Evolutionary conservation across 306 rosid genomes (phyloP), one percentile per base, ranked within the genome.

Genomic region (Cucurbita argyrosperma): DNA sequence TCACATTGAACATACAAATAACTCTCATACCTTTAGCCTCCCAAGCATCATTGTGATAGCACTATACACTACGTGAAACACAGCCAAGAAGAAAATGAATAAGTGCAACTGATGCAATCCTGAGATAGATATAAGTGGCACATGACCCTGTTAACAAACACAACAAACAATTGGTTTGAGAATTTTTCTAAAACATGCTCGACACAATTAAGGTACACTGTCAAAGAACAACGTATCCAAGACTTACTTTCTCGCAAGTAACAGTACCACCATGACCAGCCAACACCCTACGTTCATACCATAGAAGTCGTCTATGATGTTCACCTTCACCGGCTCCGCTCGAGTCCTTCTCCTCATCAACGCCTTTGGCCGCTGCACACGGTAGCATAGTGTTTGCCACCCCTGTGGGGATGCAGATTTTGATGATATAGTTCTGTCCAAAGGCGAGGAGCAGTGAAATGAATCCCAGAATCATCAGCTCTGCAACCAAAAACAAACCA

Each of bases 41-140:
- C 99, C 99, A 18, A 95, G 99, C 87, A 95, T 84, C 99, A 95
- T 95, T 64, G 97, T 91, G 84, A 91, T 72, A 70, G 88, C 90
- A 76, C 96, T 95, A 82, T 87, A 95, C 58, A 86, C 16, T 74
- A 95, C 97, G 21, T 95, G 99, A 79, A 95, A 86, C 63, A 86
- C 79, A 11, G 99, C 99, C 75, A 95, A 86, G 88, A 95, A 95
- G 86, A 95, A 95, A 39, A 95, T 87, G 77, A 95, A 96, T 72
- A 95, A 88, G 89, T 95, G 99, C 59, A 95, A 70, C 75, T 95
- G 96, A 88, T 95, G 99, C 88, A 95, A 80, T 73, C 96, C 99
- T 13, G 88, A 79, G 62, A 55, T 75, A 10, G 99, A 87, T 76
- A 95, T 76, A 76, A 95, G 90, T 1, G 96, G 90, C 51, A 82